Base-by-base conservation (phyloP, 352 stramenopile genomes). In the Salisapilia sapeloensis region DNA sequence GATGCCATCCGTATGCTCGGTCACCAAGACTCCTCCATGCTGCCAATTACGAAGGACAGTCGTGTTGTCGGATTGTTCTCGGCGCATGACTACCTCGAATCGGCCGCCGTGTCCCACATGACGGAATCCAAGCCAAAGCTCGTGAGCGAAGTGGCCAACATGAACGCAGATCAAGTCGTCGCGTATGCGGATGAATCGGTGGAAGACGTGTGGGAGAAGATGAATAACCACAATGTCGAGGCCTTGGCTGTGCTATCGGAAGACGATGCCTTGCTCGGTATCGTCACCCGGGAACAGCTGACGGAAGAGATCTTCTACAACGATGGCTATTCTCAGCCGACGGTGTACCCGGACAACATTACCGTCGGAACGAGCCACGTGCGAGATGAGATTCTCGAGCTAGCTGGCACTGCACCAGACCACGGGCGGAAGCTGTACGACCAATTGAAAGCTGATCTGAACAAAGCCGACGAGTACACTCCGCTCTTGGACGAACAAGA, bases 71-170 rank as follows among this genome's bases (percentile, higher is more conserved):
- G 55, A 3, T 8, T 66, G 30, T 60, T 66, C 33, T 60, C 55
- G 11, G 55, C 61, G 36, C 50, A 42, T 10, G 55, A 66, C 36
- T 66, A 66, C 42, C 53, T 66, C 30, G 44, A 62, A 25, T 62
- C 61, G 33, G 55, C 62, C 10, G 10, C 13, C 10, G 24, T 12
- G 10, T 12, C 10, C 13, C 10, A 28, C 10, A n/a, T n/a, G n/a
- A n/a, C n/a, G n/a, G n/a, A n/a, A n/a, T n/a, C n/a, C n/a, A n/a
- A n/a, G n/a, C n/a, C n/a, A n/a, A n/a, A n/a, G 12, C 48, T 49
- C 26, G 54, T 66, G 15, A 32, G 29, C 10, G 55, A 66, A 14
- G 55, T 62, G 2, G 55, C 50, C 14, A 49, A 43, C 8, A 62
- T 62, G 47, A 44, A 48, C 3, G 24, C 50, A 8, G 36, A 51